Conservation (phyloP, 116 monocot species). For the Iris pallida region DNA sequence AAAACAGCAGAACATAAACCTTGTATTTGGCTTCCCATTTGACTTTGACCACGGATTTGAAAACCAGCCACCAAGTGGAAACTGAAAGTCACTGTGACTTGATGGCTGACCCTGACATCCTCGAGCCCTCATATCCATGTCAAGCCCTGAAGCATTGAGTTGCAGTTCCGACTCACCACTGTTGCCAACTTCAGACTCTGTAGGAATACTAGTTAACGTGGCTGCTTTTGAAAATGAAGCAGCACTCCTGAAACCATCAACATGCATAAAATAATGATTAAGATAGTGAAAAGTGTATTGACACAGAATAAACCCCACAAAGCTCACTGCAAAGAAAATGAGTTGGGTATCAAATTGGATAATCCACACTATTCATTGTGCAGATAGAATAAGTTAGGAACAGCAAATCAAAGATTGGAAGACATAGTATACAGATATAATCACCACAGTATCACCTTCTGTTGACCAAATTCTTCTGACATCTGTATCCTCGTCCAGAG, state of each 20-base stretch:
- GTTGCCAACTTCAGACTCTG: slow-evolving; percentile 5
- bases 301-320: no score
- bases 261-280: slow-evolving; percentile 1
- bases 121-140: slow-evolving; percentile 19
- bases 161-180: background rate
- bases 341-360: no score
- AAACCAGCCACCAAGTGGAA: slow-evolving; percentile 60
- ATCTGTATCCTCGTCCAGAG: no score
- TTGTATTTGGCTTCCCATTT: slow-evolving; percentile 19
- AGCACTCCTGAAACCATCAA: slow-evolving; percentile 55
- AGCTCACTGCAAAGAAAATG: no score
- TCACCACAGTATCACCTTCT: no score
- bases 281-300: background rate
- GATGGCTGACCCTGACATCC: slow-evolving; percentile 10
- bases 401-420: no score
- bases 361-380: no score
- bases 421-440: no score
- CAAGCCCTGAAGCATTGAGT: slow-evolving; percentile 12
- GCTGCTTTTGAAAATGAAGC: slow-evolving; percentile 38
- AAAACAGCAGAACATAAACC: slow-evolving; percentile 8
- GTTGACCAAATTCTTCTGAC: no score
- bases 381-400: no score
- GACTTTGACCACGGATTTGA: slow-evolving; percentile 50
- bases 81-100: slow-evolving; percentile 20
- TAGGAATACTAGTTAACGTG: slow-evolving; percentile 16